These are phyloP conservation scores for Cryptosporidium sp. DNA, from an alignment of 169 alveolate genomes.

Conservation along the genomic window DNA sequence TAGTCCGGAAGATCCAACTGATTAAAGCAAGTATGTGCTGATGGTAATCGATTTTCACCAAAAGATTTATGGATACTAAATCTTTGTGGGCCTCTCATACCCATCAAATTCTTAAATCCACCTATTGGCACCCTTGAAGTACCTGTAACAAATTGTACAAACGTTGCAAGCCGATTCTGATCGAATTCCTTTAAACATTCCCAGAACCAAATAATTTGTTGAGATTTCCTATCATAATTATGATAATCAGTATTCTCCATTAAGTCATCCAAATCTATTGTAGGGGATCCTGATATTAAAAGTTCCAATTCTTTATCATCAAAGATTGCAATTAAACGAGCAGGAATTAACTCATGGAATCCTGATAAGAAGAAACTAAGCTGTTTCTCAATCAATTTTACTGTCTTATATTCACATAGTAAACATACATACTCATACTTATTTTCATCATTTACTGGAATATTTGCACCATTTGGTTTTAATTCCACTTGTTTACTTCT, in stretches of 20 bases:
- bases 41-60: constrained; percentile 94
- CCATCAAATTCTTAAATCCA: constrained; percentile 97
- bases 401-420: constrained; percentile 94
- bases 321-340: constrained; percentile 94
- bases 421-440: constrained; percentile 95
- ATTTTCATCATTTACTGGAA: constrained; percentile 90
- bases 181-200: constrained; percentile 92
- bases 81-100: constrained; percentile 99
- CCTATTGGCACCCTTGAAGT: constrained; percentile 98
- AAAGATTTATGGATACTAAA: constrained; percentile 94
- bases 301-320: constrained; percentile 95
- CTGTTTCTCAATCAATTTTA: constrained; percentile 93
- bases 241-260: constrained; percentile 94
- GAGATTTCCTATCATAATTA: constrained; percentile 90
- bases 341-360: constrained; percentile 96
- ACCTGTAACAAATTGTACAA: constrained; percentile 96
- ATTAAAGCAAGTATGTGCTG: constrained; percentile 99
- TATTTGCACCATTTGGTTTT: constrained; percentile 94
- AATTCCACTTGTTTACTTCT: constrained; percentile 93
- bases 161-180: constrained; percentile 93
- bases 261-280: constrained; percentile 96
- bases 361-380: constrained; percentile 97
- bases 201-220: constrained; percentile 94
- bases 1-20: constrained; percentile 98
- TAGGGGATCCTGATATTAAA: constrained; percentile 98